Evolutionary conservation across 805 yeast species (phyloP), one percentile per base, ranked within the genome.

Genomic region (Myxozyma lipomycoides): DNA sequence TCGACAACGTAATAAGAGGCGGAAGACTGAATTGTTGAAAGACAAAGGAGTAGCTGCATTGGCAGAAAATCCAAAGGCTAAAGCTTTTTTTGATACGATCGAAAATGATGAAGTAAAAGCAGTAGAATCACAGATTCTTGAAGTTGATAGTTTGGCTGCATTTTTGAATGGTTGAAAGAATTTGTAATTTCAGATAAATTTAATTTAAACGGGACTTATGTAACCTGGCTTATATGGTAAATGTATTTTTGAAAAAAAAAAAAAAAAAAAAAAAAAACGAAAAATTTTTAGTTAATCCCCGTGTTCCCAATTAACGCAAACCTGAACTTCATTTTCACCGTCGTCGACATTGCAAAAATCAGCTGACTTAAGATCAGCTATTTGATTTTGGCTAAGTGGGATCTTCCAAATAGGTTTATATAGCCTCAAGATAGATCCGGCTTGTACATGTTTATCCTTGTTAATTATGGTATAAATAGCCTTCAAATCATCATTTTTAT

Each of bases 41-140:
- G 71, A 73, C 64, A 74, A 72, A 49, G 34, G 28, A 10, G 26
- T 49, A 15, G 12, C 51, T 21, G 18, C 40, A 35, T 59, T 79
- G 46, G 69, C 79, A 0, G 74, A 76, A 46, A 78, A 78, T 59
- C 78, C 78, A 12, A 82, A 75, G 58, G 71, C 85, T 2, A 73
- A 75, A 58, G 86, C 91, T 0, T 85, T 85, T 61, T 84, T 81
- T 62, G 79, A 78, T 34, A 73, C 83, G 18, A 79, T 82, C 49
- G 74, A 81, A 19, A 83, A 78, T 22, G 78, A 74, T 40, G 62
- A 61, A 21, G 26, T 41, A 5, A 44, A 43, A 32, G 40, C 19
- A n/a, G 41, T 38, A 25, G 48, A 49, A 30, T 37, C 58, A 7
- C 46, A 39, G 19, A 23, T 25, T 40, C 42, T 56, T 19, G 37